A percentile compares a stretch with the other conserved stretches of the same genome.
These are phyloP conservation scores for Tolypocladium paradoxum DNA, from an alignment of 2,329 filamentous ascomycete species.

Conservation along the genomic window DNA sequence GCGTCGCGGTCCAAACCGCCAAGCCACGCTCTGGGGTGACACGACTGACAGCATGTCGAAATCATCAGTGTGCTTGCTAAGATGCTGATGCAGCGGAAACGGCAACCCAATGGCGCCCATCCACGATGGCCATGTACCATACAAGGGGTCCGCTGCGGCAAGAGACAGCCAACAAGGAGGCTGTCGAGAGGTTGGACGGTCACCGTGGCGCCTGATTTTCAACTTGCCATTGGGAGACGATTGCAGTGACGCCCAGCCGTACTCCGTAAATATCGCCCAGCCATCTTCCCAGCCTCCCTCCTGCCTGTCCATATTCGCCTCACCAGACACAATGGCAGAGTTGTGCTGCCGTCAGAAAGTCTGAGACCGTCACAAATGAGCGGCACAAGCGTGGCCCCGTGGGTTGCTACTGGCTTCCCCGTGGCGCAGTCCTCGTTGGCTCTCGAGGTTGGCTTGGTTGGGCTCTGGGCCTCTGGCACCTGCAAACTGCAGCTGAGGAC, in stretches of 20 bases:
- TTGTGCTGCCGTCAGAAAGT: background rate
- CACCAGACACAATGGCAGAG: background rate
- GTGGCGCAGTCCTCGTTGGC: background rate
- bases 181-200: background rate
- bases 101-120: constrained; percentile 19
- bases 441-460: background rate
- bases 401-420: background rate
- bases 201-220: background rate
- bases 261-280: background rate
- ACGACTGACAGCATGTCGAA: constrained; percentile 2
- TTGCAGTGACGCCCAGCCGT: background rate
- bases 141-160: background rate
- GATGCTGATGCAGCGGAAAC: background rate
- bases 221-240: background rate
- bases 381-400: background rate
- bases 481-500: background rate
- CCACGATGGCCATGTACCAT: constrained; percentile 18
- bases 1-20: background rate
- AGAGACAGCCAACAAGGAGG: background rate
- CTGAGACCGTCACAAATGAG: background rate
- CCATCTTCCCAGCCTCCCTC: background rate
- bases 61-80: background rate
- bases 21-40: background rate
- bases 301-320: background rate
- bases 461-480: background rate